Evolutionary conservation across 2,329 filamentous ascomycete species (phyloP).

Genomic region (Neodidymelliopsis sp.): DNA sequence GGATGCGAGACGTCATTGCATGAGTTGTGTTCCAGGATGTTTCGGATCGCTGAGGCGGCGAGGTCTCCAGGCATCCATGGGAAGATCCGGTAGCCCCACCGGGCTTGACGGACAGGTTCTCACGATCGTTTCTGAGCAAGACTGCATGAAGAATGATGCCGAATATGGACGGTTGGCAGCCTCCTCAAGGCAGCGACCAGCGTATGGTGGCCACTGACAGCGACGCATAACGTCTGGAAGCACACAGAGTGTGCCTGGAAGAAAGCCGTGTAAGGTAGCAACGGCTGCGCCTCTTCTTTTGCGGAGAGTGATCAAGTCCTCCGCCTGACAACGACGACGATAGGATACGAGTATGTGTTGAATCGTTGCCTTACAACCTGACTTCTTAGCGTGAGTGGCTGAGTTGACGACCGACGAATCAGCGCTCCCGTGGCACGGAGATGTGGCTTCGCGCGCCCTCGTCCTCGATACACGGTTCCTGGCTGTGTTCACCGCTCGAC

Average conservation of each 20-base stretch:
- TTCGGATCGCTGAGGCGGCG: slow-evolving; percentile 25
- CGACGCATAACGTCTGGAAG: slow-evolving; percentile 4
- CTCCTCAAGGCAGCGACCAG: slow-evolving; percentile 40
- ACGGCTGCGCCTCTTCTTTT: slow-evolving; percentile 36
- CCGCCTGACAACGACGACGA: slow-evolving; percentile 18
- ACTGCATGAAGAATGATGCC: slow-evolving; percentile 23
- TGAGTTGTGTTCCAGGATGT: slow-evolving; percentile 34
- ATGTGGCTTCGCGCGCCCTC: slow-evolving; percentile 21
- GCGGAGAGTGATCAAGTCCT: slow-evolving; percentile 25
- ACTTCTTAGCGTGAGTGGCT: slow-evolving; percentile 15
- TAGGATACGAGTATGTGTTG: slow-evolving; percentile 28
- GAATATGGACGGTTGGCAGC: slow-evolving; percentile 26
- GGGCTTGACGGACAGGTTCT: background rate
- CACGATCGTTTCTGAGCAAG: slow-evolving; percentile 11
- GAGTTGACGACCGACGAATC: slow-evolving; percentile 31
- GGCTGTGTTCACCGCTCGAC: slow-evolving; percentile 33
- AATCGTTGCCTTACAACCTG: slow-evolving; percentile 18
- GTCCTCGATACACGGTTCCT: slow-evolving; percentile 24
- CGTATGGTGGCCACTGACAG: slow-evolving; percentile 23
- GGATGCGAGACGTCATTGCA: slow-evolving; percentile 30
- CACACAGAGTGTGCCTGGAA: slow-evolving; percentile 25
- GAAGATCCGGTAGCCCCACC: slow-evolving; percentile 18
- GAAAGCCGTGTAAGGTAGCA: slow-evolving; percentile 17
- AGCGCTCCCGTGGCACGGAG: slow-evolving; percentile 23
- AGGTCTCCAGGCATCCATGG: slow-evolving; percentile 18